phyloP scores from a whole-genome alignment of 2,329 filamentous ascomycete species.

The Rhynchosporium agropyri region DNA sequence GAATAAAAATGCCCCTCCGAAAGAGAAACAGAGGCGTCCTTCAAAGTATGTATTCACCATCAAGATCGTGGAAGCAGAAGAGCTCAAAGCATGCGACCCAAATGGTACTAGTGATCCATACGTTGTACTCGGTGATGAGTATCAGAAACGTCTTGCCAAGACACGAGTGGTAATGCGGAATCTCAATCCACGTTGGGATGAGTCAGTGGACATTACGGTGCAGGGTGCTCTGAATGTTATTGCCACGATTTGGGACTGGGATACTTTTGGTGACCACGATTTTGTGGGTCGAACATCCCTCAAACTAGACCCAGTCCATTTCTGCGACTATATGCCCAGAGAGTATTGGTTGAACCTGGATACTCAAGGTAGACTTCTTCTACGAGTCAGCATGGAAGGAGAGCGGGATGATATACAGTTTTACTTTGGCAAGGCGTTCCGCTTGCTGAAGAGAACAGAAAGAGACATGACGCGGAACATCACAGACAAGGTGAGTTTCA shows the following conservation, averaged over 20 bases:
- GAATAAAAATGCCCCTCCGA: slow-evolving; percentile 70
- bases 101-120: slow-evolving; percentile 95
- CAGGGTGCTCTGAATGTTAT: slow-evolving; percentile 91
- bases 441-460: slow-evolving; percentile 91
- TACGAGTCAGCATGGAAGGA: slow-evolving; percentile 97
- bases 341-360: slow-evolving; percentile 99
- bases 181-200: slow-evolving; percentile 95
- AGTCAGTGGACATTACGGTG: slow-evolving; percentile 94
- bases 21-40: slow-evolving; percentile 65
- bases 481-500: slow-evolving; percentile 79
- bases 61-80: slow-evolving; percentile 97
- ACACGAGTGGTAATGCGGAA: slow-evolving; percentile 89
- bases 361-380: slow-evolving; percentile 84
- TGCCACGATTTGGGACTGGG: slow-evolving; percentile 97
- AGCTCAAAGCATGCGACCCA: slow-evolving; percentile 96
- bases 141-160: slow-evolving; percentile 94
- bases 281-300: slow-evolving; percentile 96
- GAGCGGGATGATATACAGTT: slow-evolving; percentile 98
- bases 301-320: slow-evolving; percentile 97
- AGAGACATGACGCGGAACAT: slow-evolving; percentile 98
- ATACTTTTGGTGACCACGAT: slow-evolving; percentile 95
- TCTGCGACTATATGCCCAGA: slow-evolving; percentile 90
- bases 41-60: slow-evolving; percentile 97
- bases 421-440: slow-evolving; percentile 96
- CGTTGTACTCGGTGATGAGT: slow-evolving; percentile 94